Conservation (phyloP, 2,329 filamentous ascomycete genomes). For the Verticillium nonalfalfae region DNA sequence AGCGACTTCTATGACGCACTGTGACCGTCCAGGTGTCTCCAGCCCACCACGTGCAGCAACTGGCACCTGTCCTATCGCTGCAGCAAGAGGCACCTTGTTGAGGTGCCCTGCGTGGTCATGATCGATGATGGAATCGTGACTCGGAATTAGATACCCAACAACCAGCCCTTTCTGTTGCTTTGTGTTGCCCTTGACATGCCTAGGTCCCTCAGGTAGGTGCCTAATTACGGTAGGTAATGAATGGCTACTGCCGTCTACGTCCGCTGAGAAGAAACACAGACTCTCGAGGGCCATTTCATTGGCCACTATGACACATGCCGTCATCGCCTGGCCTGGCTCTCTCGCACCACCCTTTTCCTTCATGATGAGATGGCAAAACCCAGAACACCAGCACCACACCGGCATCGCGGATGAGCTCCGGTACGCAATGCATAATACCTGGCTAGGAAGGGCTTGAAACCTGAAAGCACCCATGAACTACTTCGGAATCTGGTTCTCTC, state of each 20-base stretch:
- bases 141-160: not conserved
- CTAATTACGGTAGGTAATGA: too few relatives aligned
- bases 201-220: too few relatives aligned
- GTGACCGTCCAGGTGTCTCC: not conserved
- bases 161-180: not conserved
- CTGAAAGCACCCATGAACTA: too few relatives aligned
- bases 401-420: not conserved
- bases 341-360: not conserved
- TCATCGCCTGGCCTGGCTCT: not conserved
- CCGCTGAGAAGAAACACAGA: not conserved
- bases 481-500: too few relatives aligned
- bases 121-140: not conserved
- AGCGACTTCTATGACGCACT: not conserved
- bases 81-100: too few relatives aligned
- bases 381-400: not conserved
- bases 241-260: not conserved
- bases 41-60: not conserved
- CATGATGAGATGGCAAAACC: not conserved
- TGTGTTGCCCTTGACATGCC: too few relatives aligned
- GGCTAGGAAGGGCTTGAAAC: too few relatives aligned
- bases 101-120: not conserved
- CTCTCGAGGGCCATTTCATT: not conserved
- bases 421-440: too few relatives aligned
- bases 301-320: not conserved
- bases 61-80: not conserved